These are phyloP conservation scores for Copromyces sp. DNA, from an alignment of 495 filamentous ascomycete species.

Conservation along the genomic window DNA sequence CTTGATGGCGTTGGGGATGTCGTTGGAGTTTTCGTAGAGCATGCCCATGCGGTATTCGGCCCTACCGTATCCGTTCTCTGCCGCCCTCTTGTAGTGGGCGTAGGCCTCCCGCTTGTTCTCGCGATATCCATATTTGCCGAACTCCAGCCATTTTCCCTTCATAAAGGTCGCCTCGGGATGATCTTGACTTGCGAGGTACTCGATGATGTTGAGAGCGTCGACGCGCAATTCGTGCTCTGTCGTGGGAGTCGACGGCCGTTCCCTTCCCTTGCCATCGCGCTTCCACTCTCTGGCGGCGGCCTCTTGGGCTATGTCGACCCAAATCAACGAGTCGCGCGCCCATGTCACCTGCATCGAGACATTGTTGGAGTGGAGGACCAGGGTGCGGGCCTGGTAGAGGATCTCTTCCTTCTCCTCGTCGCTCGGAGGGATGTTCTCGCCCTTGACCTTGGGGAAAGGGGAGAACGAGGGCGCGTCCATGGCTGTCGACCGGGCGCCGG, in stretches of 20 bases:
- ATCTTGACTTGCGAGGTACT: constrained; percentile 78
- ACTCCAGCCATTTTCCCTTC: constrained; percentile 93
- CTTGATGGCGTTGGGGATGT: constrained; percentile 77
- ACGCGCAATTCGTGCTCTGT: constrained; percentile 76
- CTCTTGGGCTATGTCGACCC: constrained; percentile 72
- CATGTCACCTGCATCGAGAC: constrained; percentile 93
- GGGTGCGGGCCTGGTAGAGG: constrained; percentile 67
- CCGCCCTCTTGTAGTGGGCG: constrained; percentile 70
- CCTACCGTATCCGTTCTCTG: constrained; percentile 81
- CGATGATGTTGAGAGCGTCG: constrained; percentile 86
- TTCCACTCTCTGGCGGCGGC: constrained; percentile 50
- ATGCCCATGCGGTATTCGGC: constrained; percentile 97
- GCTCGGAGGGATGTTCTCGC: constrained; percentile 84
- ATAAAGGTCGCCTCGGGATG: constrained; percentile 95
- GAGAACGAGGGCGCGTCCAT: constrained; percentile 72
- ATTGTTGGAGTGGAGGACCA: constrained; percentile 87
- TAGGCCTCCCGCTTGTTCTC: constrained; percentile 93
- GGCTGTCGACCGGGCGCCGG: constrained; percentile 12
- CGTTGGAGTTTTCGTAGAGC: constrained; percentile 92
- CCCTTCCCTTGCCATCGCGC: constrained; percentile 48
- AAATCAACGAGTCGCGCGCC: constrained; percentile 86
- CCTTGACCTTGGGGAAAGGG: constrained; percentile 78
- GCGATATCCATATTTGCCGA: constrained; percentile 85
- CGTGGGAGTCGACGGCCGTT: constrained; percentile 67
- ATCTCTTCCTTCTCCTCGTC: constrained; percentile 89